Percentiles rank a stretch among this genome's conserved stretches.
These are phyloP conservation scores for Pelargonium cotyledonis DNA, from an alignment of 441 rosid genomes.

Conservation along the genomic window DNA sequence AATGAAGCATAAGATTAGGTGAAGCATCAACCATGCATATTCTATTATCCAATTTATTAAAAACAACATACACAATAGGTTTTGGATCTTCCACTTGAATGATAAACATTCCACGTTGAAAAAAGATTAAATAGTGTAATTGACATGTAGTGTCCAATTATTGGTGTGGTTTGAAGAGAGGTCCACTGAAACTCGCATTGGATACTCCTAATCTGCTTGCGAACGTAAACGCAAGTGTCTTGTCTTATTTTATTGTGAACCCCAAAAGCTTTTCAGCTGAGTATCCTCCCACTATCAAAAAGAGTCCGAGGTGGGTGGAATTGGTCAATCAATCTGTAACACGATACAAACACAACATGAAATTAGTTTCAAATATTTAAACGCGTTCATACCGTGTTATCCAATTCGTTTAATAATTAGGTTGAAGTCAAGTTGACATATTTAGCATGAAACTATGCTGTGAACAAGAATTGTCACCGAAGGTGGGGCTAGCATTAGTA, in stretches of 20 bases:
- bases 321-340: slow-evolving; percentile 21
- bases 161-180: background rate
- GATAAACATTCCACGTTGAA: too few relatives aligned
- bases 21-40: background rate
- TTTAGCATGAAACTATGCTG: too few relatives aligned
- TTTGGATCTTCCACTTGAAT: too few relatives aligned
- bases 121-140: too few relatives aligned
- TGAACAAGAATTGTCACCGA: too few relatives aligned
- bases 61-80: too few relatives aligned
- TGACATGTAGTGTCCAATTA: background rate
- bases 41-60: too few relatives aligned
- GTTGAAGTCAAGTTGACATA: background rate
- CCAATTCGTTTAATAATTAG: background rate
- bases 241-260: background rate
- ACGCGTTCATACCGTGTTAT: too few relatives aligned
- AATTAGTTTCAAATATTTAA: too few relatives aligned
- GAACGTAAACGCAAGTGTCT: background rate
- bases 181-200: background rate
- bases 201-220: background rate
- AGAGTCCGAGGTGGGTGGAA: slow-evolving; percentile 34
- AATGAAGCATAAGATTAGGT: background rate
- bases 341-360: slow-evolving; percentile 11
- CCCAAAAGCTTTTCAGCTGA: background rate
- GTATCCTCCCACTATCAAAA: slow-evolving; percentile 30
- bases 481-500: too few relatives aligned